Evolutionary conservation across 495 filamentous ascomycete genomes (phyloP).

Genomic region (Pseudomonodictys pantanalensis): DNA sequence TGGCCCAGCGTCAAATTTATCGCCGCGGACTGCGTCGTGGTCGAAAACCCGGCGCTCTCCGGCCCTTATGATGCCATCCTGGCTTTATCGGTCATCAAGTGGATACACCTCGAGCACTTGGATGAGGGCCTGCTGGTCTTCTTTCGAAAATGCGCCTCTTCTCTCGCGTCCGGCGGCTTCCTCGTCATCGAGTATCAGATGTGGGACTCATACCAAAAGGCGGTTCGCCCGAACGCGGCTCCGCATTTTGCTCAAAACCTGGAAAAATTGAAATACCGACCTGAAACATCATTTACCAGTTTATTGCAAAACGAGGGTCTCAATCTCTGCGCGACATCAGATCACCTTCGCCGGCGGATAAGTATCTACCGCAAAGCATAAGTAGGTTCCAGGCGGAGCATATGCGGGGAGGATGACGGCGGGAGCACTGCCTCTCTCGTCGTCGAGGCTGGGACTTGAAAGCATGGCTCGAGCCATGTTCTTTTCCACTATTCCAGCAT

Average conservation of each 20-base stretch:
- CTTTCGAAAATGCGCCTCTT: constrained; percentile 35
- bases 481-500: not conserved
- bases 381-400: constrained; percentile 7
- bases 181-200: constrained; percentile 44
- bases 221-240: constrained; percentile 26
- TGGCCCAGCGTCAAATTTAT: constrained; percentile 35
- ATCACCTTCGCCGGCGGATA: constrained; percentile 26
- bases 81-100: constrained; percentile 45
- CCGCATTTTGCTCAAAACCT: constrained; percentile 27
- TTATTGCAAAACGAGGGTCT: constrained; percentile 26
- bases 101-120: constrained; percentile 42
- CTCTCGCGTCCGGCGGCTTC: constrained; percentile 36
- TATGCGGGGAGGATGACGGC: constrained; percentile 3
- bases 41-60: constrained; percentile 21
- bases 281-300: constrained; percentile 29
- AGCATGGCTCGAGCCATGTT: constrained; percentile 16
- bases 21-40: constrained; percentile 36
- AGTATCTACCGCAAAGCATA: constrained; percentile 29
- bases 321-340: constrained; percentile 19
- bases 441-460: too few species aligned
- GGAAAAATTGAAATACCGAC: constrained; percentile 19
- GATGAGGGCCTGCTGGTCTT: constrained; percentile 39
- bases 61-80: constrained; percentile 40
- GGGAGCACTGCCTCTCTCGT: not conserved
- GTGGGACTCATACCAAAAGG: constrained; percentile 42